Evolutionary conservation across 139 green algal species (phyloP).

Genomic region (Trebouxia sp.): DNA sequence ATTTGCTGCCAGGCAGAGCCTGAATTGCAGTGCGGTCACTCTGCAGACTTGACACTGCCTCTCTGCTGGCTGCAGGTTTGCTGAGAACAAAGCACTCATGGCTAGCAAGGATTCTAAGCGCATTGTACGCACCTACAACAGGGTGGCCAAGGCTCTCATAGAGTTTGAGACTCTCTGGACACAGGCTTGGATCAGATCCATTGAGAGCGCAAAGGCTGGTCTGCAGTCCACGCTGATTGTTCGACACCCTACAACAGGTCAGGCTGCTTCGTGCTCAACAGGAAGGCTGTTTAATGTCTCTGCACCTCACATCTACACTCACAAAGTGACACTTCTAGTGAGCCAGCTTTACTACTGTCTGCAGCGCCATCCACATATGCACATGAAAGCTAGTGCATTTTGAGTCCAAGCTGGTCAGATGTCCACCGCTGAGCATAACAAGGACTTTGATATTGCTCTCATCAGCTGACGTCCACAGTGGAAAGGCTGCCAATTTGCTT

Average conservation of each 20-base stretch:
- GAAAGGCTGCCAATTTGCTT: too few species aligned
- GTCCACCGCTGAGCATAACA: too few species aligned
- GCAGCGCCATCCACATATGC: background rate
- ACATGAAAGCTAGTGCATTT: background rate
- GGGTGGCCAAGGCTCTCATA: constrained; percentile 78
- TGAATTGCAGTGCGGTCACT: background rate
- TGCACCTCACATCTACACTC: too few species aligned
- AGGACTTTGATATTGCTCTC: too few species aligned
- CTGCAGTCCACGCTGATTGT: constrained; percentile 85
- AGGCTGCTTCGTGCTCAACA: background rate
- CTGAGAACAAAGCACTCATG: constrained; percentile 78
- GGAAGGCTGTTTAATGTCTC: too few species aligned
- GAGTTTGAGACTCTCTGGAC: constrained; percentile 94
- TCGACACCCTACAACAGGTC: constrained; percentile 75
- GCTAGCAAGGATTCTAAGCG: constrained; percentile 85
- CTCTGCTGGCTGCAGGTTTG: constrained; percentile 54
- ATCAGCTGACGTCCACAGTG: too few species aligned
- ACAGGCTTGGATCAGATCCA: constrained; percentile 61
- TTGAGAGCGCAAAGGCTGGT: constrained; percentile 71
- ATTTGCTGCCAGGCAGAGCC: background rate
- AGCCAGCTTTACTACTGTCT: too few species aligned
- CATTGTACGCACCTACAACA: constrained; percentile 92
- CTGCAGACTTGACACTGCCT: background rate
- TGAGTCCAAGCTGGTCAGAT: too few species aligned
- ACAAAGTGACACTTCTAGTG: too few species aligned